Percentiles rank a stretch among this genome's conserved stretches.
Evolutionary conservation across 106 monocot genomes (phyloP).

Genomic region (Xerophyta viscosa): DNA sequence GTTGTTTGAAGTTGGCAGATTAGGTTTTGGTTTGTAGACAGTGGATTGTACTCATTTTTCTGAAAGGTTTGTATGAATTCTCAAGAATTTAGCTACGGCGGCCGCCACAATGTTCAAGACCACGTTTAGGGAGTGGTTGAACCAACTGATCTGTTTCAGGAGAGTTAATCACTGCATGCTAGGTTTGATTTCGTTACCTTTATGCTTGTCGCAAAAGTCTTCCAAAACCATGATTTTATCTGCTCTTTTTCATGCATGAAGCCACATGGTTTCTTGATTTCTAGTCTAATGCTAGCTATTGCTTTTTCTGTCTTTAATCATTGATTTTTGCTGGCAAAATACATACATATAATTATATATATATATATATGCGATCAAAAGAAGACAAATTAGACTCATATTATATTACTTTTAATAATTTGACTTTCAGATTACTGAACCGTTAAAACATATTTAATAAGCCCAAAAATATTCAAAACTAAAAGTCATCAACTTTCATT

Average conservation of each 20-base stretch:
- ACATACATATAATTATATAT: too few species aligned
- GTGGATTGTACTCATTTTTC: neutral
- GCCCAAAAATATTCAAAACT: too few species aligned
- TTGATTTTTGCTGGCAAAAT: too few species aligned
- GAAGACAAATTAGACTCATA: too few species aligned
- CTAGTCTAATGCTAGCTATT: too few species aligned
- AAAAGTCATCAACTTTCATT: too few species aligned
- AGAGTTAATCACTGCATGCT: neutral
- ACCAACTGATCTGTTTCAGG: constrained; percentile 14
- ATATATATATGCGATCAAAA: too few species aligned
- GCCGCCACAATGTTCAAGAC: constrained; percentile 16
- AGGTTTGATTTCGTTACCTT: neutral
- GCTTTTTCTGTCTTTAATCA: too few species aligned
- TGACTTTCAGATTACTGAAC: too few species aligned
- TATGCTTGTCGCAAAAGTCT: constrained; percentile 23
- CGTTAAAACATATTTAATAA: too few species aligned
- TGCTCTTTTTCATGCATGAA: constrained; percentile 10
- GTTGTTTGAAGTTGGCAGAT: constrained; percentile 29
- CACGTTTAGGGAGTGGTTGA: constrained; percentile 20
- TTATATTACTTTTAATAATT: too few species aligned
- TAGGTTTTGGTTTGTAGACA: constrained; percentile 31
- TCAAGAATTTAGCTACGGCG: constrained; percentile 7
- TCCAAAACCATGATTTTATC: neutral
- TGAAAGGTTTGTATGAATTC: neutral
- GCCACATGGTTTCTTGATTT: constrained; percentile 1